Evolutionary conservation across 306 rosid species (phyloP).

Genomic region (Vicia villosa): DNA sequence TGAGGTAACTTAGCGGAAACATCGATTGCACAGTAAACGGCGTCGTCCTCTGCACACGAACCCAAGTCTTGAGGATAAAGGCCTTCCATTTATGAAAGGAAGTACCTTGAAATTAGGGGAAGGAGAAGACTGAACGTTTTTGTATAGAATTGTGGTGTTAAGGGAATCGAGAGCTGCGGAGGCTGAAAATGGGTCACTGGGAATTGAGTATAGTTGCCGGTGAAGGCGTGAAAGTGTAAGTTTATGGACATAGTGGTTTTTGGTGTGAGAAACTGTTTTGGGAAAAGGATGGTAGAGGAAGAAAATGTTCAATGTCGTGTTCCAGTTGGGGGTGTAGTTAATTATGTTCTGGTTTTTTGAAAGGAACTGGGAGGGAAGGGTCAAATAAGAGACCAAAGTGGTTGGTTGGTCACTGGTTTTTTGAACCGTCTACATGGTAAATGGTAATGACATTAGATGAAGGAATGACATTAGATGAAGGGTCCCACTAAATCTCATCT

Average conservation of each 20-base stretch:
- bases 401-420: too few species aligned
- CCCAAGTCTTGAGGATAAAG: slow-evolving; percentile 74
- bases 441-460: too few species aligned
- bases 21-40: slow-evolving; percentile 78
- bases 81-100: slow-evolving; percentile 71
- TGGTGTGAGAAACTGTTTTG: neutral
- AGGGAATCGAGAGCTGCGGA: slow-evolving; percentile 63
- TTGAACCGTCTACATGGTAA: too few species aligned
- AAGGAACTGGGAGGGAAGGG: too few species aligned
- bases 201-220: slow-evolving; percentile 61
- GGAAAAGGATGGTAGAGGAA: neutral
- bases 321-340: too few species aligned
- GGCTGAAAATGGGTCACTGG: slow-evolving; percentile 54
- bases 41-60: slow-evolving; percentile 51
- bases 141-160: slow-evolving; percentile 51
- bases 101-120: slow-evolving; percentile 67
- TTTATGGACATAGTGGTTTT: slow-evolving; percentile 55
- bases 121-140: slow-evolving; percentile 36
- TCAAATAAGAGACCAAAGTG: too few species aligned
- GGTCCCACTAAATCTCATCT: too few species aligned
- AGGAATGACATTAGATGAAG: too few species aligned
- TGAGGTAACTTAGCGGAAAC: slow-evolving; percentile 60
- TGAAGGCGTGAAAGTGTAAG: slow-evolving; percentile 62
- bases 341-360: too few species aligned
- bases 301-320: slow-evolving; percentile 11